These are phyloP conservation scores for Chlorella variabilis DNA, from an alignment of 163 green algal genomes.

Conservation along the genomic window DNA sequence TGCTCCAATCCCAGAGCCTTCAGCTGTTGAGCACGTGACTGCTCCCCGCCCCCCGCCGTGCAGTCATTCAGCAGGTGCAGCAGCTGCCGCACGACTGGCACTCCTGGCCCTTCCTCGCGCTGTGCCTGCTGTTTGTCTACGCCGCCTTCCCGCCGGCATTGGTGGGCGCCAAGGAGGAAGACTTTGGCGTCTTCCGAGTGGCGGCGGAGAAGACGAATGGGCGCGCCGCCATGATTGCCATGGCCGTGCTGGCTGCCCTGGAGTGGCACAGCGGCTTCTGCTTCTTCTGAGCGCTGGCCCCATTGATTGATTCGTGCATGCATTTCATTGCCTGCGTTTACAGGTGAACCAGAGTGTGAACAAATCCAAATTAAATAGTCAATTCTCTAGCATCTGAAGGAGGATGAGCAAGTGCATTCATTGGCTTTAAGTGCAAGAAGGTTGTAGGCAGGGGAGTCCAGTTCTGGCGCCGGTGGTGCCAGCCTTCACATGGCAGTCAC, in stretches of 20 bases:
- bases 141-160: constrained; percentile 25
- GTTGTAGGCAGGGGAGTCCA: too few relatives aligned
- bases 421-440: too few relatives aligned
- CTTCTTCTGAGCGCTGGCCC: constrained; percentile 30
- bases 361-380: not conserved
- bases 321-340: not conserved
- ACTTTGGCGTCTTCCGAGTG: constrained; percentile 39
- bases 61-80: constrained; percentile 24
- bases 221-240: constrained; percentile 26
- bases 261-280: constrained; percentile 36
- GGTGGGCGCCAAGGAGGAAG: constrained; percentile 29
- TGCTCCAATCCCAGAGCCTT: too few relatives aligned
- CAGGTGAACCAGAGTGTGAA: not conserved
- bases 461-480: too few relatives aligned
- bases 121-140: constrained; percentile 25
- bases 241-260: constrained; percentile 25
- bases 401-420: too few relatives aligned
- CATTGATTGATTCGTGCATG: not conserved
- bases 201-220: constrained; percentile 37
- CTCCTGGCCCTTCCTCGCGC: constrained; percentile 20
- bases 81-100: constrained; percentile 1
- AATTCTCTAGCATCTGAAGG: too few relatives aligned
- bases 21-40: too few relatives aligned
- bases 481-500: too few relatives aligned
- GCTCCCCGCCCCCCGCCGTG: not conserved